Evolutionary conservation across 352 stramenopile species (phyloP), one percentile per base, ranked within the genome.

Genomic region (Phytophthora sansomeana): DNA sequence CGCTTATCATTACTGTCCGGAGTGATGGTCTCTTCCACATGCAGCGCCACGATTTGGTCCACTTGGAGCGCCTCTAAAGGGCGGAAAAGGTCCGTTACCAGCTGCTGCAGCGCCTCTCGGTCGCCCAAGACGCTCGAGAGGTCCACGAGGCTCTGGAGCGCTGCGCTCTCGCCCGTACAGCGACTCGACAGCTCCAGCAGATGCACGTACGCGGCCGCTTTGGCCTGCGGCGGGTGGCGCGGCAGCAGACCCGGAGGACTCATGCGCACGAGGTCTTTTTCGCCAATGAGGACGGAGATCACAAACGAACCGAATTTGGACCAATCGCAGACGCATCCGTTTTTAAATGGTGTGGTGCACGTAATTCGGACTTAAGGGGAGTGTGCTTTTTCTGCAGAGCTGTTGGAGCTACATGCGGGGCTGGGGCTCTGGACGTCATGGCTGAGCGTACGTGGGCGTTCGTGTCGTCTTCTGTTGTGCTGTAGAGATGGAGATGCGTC

Each of bases 41-140:
- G 74, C 30, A 87, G 46, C 16, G 78, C 83, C n/a, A 88, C 32
- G 41, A 87, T 57, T 43, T 80, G 66, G 54, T 88, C 77, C 47
- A 91, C 63, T 10, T 72, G 64, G 33, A 75, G 50, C 29, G 73
- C 42, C 51, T 69, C 63, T 28, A 91, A 88, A 7, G 80, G 78
- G 11, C 57, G 43, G 11, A 74, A 73, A 1, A 91, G 64, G 41
- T 87, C 82, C 9, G 42, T 17, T 0, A 78, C 54, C 13, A 91
- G 53, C 30, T 77, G 67, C 9, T 66, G 66, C 9, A 90, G 67
- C 6, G 69, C 32, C 19, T 24, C 32, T 0, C 58, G 58, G 61
- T 90, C 72, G 5, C 56, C 60, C 13, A 91, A 39, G 3, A 89
- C 50, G 21, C 33, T 58, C 17, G 60, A 74, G 29, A 90, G 57